A percentile compares a stretch with the other conserved stretches of the same genome.
Conservation (phyloP, 1,139 yeast species). For the Hemisphaericaspora subhashii region DNA sequence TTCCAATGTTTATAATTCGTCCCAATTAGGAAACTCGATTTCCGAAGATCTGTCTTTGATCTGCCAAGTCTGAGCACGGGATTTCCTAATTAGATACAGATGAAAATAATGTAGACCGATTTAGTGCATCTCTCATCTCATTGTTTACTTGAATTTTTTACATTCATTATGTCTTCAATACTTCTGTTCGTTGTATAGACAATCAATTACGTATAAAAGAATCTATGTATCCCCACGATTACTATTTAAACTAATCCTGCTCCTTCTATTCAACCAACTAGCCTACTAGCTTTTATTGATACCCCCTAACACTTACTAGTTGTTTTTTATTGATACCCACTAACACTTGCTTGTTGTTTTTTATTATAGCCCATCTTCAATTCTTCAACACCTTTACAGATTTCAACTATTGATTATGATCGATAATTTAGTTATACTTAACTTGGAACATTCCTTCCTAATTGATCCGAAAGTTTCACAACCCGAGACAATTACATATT, state of each 20-base stretch:
- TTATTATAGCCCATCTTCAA: not conserved
- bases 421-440: slow-evolving; percentile 18
- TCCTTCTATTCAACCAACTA: too few relatives aligned
- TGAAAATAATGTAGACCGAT: too few relatives aligned
- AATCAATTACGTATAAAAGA: too few relatives aligned
- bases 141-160: too few relatives aligned
- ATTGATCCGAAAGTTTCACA: slow-evolving; percentile 25
- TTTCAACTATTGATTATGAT: slow-evolving; percentile 1
- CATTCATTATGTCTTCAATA: too few relatives aligned
- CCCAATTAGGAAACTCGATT: not conserved
- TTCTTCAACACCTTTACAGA: not conserved
- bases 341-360: not conserved
- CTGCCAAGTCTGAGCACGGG: not conserved
- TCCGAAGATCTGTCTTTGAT: not conserved
- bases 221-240: too few relatives aligned
- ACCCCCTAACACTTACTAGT: not conserved
- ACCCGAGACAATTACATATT: slow-evolving; percentile 18
- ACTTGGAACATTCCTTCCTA: slow-evolving; percentile 40
- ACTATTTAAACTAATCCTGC: too few relatives aligned
- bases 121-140: too few relatives aligned
- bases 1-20: not conserved
- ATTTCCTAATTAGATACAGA: not conserved
- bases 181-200: too few relatives aligned
- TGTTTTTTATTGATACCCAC: not conserved
- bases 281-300: too few relatives aligned